These are phyloP conservation scores for Didymella pinodella DNA, from an alignment of 2,329 filamentous ascomycete species.

Conservation along the genomic window DNA sequence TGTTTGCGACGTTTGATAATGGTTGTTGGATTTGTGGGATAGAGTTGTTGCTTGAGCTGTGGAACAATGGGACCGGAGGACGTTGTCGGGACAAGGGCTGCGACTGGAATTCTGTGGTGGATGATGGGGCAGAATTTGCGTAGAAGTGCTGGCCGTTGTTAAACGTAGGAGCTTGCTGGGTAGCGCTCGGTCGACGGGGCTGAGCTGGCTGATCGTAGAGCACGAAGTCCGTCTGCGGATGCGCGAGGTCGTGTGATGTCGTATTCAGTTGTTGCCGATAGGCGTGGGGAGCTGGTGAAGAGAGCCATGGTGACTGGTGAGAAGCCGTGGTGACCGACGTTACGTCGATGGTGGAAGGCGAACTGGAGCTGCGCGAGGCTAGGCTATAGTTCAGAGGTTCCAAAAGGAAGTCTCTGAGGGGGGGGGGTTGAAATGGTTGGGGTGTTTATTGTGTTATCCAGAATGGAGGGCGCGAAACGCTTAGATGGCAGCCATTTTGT, in stretches of 20 bases:
- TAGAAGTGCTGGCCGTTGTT: conserved; percentile 68
- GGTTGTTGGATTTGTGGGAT: conserved; percentile 48
- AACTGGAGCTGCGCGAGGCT: conserved; percentile 67
- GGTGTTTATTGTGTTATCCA: conserved; percentile 39
- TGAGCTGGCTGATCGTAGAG: conserved; percentile 68
- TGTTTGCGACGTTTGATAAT: conserved; percentile 42
- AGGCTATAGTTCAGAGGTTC: conserved; percentile 71
- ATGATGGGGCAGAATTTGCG: conserved; percentile 71
- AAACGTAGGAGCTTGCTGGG: conserved; percentile 65
- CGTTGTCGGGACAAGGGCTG: conserved; percentile 62
- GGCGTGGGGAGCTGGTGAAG: conserved; percentile 66
- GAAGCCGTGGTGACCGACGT: conserved; percentile 85
- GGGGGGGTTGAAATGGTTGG: conserved; percentile 37
- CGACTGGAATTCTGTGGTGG: conserved; percentile 65
- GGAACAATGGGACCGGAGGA: conserved; percentile 77
- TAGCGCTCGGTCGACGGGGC: conserved; percentile 60
- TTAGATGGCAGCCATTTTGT: conserved; percentile 52
- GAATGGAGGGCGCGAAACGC: conserved; percentile 41
- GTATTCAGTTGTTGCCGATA: conserved; percentile 59
- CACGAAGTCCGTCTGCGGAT: conserved; percentile 76
- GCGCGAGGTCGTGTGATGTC: conserved; percentile 54
- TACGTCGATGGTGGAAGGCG: conserved; percentile 68
- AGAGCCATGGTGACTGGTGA: conserved; percentile 77
- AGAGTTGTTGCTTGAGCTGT: conserved; percentile 64
- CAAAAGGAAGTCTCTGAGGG: conserved; percentile 52